Percentiles rank a stretch among this genome's conserved stretches.
phyloP scores from a whole-genome alignment of 352 stramenopile species.

The Aphanomyces cochlioides region DNA sequence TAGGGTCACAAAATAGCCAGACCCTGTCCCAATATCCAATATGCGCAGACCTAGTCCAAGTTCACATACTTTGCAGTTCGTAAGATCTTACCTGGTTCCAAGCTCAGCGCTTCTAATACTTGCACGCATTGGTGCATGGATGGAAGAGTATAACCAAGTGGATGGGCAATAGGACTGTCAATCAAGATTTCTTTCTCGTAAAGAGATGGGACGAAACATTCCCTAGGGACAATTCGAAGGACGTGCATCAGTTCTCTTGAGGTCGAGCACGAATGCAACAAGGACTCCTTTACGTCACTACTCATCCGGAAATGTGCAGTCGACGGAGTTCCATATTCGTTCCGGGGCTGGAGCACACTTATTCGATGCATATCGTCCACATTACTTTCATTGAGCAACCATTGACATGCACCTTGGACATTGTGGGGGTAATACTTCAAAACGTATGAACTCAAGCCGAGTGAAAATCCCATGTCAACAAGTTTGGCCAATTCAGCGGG shows the following conservation, averaged over 20 bases:
- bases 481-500: slow-evolving; percentile 7
- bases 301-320: slow-evolving; percentile 9
- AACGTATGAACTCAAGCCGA: slow-evolving; percentile 6
- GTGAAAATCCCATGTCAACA: slow-evolving; percentile 18
- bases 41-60: slow-evolving; percentile 6
- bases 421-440: slow-evolving; percentile 26
- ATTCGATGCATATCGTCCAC: slow-evolving; percentile 18
- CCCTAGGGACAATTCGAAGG: slow-evolving; percentile 23
- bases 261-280: slow-evolving; percentile 10
- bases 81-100: slow-evolving; percentile 17
- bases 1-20: slow-evolving; percentile 27
- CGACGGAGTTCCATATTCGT: neutral
- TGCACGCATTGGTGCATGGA: slow-evolving; percentile 24
- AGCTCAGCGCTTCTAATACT: slow-evolving; percentile 13
- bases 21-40: slow-evolving; percentile 27
- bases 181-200: slow-evolving; percentile 24
- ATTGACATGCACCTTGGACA: slow-evolving; percentile 14
- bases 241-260: neutral
- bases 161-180: slow-evolving; percentile 16
- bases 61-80: neutral
- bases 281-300: neutral
- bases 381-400: slow-evolving; percentile 27
- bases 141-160: slow-evolving; percentile 23
- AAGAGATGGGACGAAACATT: slow-evolving; percentile 22
- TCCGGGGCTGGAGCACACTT: neutral